Evolutionary conservation across 2,329 filamentous ascomycete species (phyloP), one percentile per base, ranked within the genome.

Genomic region (Sarocladium brachiariae): DNA sequence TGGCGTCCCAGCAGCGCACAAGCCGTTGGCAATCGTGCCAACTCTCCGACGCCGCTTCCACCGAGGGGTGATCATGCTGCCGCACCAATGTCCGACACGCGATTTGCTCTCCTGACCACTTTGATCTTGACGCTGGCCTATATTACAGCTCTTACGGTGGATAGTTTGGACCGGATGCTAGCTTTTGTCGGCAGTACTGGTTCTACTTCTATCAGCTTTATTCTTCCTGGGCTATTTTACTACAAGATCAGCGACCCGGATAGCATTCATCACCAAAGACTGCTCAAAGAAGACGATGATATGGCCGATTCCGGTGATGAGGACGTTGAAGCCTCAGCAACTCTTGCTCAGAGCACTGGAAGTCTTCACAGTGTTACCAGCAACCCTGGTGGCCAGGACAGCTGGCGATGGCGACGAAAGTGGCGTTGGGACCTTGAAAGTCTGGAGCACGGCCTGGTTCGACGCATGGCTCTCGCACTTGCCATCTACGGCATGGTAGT

Each of bases 211-310:
- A 99, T 99, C 60, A 95, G 89, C 54, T 99, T 99, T 65, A 97
- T 99, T 57, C 77, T 99, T 0, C 93, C 93, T 0, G 93, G 93
- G 0, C 70, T 99, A 3, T 99, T 99, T 67, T 99, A 97, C 69
- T 99, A 97, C 72, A 97, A 97, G 69, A 97, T 99, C 53, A 95
- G 89, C 11, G 83, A 89, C 21, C 93, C 93, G 0, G 86, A 96
- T 51, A 92, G 88, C 39, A 78, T 84, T 24, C 83, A 92, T 55
- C 90, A 96, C 59, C 92, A 96, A 64, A 81, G 86, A 13, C 73
- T 97, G 9, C 74, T 89, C 55, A 97, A 97, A 65, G 90, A 93
- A 61, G 89, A 96, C 57, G 93, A 97, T 59, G 88, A 92, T 56
- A 83, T 83, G n/a, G 75, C 79, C 33, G 85, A 87, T 46, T 67